Base-by-base conservation (phyloP, 257 asterid species). In the Solanum tacnaense region DNA sequence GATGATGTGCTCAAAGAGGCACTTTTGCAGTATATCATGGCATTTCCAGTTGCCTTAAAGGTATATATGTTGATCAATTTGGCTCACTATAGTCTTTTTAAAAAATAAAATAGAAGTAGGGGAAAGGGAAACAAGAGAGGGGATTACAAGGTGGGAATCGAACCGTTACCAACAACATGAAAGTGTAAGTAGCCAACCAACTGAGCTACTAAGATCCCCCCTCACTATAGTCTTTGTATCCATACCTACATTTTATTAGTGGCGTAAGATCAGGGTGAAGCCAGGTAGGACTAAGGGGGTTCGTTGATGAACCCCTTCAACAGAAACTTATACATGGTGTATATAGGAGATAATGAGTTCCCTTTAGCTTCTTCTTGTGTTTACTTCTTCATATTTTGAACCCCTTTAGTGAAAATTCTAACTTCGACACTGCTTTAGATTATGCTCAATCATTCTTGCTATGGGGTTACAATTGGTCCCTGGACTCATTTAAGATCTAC, bases 21-120 rank as follows among this genome's bases (percentile, higher is more conserved):
- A 1, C 92, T 97, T 89, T 89, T 97, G 93, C 93, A 94, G 91
- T 97, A 96, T 86, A 92, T 95, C 34, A 90, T 93, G 92, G 99
- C 99, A 8, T 97, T 97, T 79, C 99, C 99, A 16, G 93, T 97
- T 89, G 96, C 98, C 76, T 95, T 96, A 86, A 96, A 97, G 99
- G 99, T 97, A 41, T 29, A 70, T 52, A 52, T 52, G 23, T 52
- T 82, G 21, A 46, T 81, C 18, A 5, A 7, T 27, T 81, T 46
- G 8, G 18, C 25, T 79, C 67, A 27, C 0, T 79, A 81, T 25
- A 15, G n/a, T 81, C 16, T 15, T 16, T 13, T 16, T 15, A 0
- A 0, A 15, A 49, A 52, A 52, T 52, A 0, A 49, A 52, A 52
- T 52, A 16, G 23, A 52, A 52, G 62, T 16, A 52, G 23, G 62